These are phyloP conservation scores for Suillus bovinus DNA, from an alignment of 768 basidiomycete genomes.

Conservation along the genomic window DNA sequence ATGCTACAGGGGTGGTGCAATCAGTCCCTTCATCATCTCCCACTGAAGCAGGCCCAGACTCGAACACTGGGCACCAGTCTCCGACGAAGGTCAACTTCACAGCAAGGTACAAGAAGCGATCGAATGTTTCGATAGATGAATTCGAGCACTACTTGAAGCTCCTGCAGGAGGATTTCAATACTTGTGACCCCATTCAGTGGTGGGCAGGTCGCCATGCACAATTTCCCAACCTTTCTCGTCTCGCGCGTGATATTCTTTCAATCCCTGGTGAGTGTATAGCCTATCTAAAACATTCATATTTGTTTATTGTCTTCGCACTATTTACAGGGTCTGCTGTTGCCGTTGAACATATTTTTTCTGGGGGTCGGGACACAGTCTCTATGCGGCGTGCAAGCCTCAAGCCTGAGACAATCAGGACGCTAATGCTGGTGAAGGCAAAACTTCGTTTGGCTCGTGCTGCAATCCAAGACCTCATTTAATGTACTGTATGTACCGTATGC, in stretches of 20 bases:
- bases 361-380: not conserved
- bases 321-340: not conserved
- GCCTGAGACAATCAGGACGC: not conserved
- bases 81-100: not conserved
- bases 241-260: too few relatives aligned
- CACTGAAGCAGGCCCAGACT: not conserved
- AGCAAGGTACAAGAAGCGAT: too few relatives aligned
- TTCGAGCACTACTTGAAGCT: too few relatives aligned
- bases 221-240: too few relatives aligned
- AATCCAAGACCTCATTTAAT: not conserved
- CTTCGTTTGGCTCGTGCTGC: not conserved
- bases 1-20: not conserved
- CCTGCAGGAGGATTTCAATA: too few relatives aligned
- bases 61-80: too few relatives aligned
- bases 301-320: not conserved
- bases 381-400: not conserved
- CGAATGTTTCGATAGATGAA: too few relatives aligned
- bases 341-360: not conserved
- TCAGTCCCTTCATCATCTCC: not conserved
- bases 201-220: too few relatives aligned
- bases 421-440: not conserved
- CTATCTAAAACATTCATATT: not conserved
- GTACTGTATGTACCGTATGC: not conserved
- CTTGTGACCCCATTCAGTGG: too few relatives aligned
- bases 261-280: not conserved